Base-by-base conservation (phyloP, 176 grass and related monocot genomes). In the Bolboschoenus planiculmis region DNA sequence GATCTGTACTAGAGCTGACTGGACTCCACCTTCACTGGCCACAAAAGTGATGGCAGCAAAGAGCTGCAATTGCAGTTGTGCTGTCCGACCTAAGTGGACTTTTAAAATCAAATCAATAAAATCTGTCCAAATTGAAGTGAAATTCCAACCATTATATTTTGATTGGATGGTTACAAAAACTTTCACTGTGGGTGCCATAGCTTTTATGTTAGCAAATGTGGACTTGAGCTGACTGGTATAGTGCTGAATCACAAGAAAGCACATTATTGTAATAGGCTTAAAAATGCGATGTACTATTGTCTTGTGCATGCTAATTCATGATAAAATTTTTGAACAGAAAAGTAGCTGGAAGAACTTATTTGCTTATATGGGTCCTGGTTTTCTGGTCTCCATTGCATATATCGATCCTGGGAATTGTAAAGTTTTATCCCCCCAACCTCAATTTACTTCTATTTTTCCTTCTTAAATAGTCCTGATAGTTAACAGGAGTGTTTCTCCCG, bases 341-440 rank as follows among this genome's bases (percentile, higher is more conserved):
- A 93, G 44, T 75, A 93, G 90, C 65, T 98, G 96, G 96, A 98
- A 98, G 84, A 95, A 93, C 53, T 83, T 98, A 29, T 91, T 98
- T 85, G 84, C 96, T 39, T 98, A 98, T 81, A 83, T 90, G 85
- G 96, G 96, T 35, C 96, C 96, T 60, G 96, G 96, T 84, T 98
- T 98, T 82, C 96, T 95, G 37, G 92, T 98, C 58, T 95, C 96
- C 56, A 95, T 98, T 78, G 92, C 92, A 7, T 98, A 98, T 82
- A 95, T 98, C 43, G 96, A 98, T 91, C 96, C 92, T 91, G 92
- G 96, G 51, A 98, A 98, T 65, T 95, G 96, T 95, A 91, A 98
- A 88, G 81, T 80, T 83, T 73, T 30, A 10, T 46, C 15, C 11
- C 40, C 42, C 55, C 24, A 2, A 4, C 10, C 26, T 13, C 43